Evolutionary conservation across 2,329 filamentous ascomycete species (phyloP), one percentile per base, ranked within the genome.

Genomic region (Fusarium decemcellulare): DNA sequence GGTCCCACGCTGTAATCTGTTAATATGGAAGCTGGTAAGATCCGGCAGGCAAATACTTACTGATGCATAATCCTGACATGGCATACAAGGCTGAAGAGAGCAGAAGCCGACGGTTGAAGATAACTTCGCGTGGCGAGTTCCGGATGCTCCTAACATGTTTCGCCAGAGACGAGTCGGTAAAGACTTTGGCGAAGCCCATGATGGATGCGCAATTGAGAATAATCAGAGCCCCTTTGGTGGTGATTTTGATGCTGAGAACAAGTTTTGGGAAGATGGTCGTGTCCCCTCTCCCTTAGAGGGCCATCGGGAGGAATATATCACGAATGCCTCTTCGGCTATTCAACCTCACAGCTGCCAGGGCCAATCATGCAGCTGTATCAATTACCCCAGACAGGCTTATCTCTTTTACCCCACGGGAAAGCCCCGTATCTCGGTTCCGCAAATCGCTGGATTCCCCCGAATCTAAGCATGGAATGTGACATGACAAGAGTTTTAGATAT

Each of bases 381-480:
- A 23, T 30, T 52, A 40, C 50, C 50, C 50, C 50, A 52, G 50
- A 52, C 27, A 4, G 6, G 50, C 36, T 52, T 52, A 52, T 52
- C 50, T 16, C 18, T 40, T 51, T 23, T 23, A 23, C 63, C 55
- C 63, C 59, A 36, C 63, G 52, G 53, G 50, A 52, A 40, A 30
- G 5, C 50, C 23, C 27, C 36, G 36, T 30, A 2, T 23, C 8
- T 15, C 36, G 6, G 10, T 11, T 16, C 15, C 1, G 12, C 50
- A 23, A 14, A 42, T 11, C 14, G 23, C 59, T 66, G 64, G 64
- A 55, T 67, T 67, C 64, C 54, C 63, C 64, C 64, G 64, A 50
- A 50, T 16, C 23, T 39, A 50, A 30, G 52, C 8, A 30, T 32
- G 15, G 42, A 48, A 46, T 58, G 59, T 46, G 34, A 18, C 59